Base-by-base conservation (phyloP, 768 basidiomycete genomes). In the Cantharellus cinnabarinus region DNA sequence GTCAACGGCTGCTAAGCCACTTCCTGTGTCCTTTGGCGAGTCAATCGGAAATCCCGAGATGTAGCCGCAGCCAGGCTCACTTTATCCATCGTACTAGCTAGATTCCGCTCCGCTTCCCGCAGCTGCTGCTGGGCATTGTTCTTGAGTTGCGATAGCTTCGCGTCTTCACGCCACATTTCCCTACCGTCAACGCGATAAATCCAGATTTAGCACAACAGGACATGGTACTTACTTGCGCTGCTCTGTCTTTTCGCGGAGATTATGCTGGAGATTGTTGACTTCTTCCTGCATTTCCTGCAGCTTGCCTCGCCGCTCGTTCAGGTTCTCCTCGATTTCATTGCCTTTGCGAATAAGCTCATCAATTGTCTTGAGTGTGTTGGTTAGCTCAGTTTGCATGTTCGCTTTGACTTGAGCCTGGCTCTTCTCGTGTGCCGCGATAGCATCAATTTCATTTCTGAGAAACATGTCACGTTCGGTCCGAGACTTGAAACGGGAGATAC, bases 11-110 rank as follows among this genome's bases (percentile, higher is more conserved):
- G 81, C 78, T 5, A 99, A 75, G 42, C 94, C 95, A 60, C 79
- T 77, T 2, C 86, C 87, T 0, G 94, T 98, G 66, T 97, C 91
- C 90, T 95, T 62, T 15, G 58, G 29, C 61, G 20, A 29, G 35
- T n/a, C 35, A 15, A 54, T 53, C 41, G 57, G 65, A 55, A 10
- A 53, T 34, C 41, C 38, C 41, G 37, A 3, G 3, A 20, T 10
- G 20, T 4, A 35, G 5, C 3, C n/a, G 41, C n/a, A 2, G 0
- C 40, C 14, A 35, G 7, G 65, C 74, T 61, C 55, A 89, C 91
- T 75, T 91, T 90, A 69, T 99, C 95, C 89, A 98, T 94, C 82
- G 94, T 95, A 14, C 82, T 76, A 3, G 85, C 81, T 40, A 98
- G 71, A 7, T 70, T 72, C 58, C 91, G 74, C 70, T 98, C 90